Evolutionary conservation across 768 basidiomycete genomes (phyloP).

Genomic region (Lactarius quietus): DNA sequence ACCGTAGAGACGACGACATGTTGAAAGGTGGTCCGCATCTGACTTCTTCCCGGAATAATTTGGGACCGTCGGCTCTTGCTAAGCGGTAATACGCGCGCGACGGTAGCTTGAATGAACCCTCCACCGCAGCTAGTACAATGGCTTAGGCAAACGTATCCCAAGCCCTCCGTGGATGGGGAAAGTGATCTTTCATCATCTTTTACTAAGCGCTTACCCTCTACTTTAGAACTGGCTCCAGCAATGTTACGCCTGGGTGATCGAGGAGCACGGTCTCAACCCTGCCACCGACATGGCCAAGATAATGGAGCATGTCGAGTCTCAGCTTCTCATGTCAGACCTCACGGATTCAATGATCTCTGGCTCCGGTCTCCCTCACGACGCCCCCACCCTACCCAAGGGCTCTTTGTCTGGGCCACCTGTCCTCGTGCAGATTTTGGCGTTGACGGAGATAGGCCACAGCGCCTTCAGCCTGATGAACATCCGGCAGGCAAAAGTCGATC

Average conservation of each 20-base stretch:
- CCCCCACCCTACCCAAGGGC: conserved; percentile 37
- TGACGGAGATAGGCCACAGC: conserved; percentile 84
- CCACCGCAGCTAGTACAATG: conserved; percentile 44
- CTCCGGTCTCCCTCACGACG: conserved; percentile 59
- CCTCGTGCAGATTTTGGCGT: conserved; percentile 68
- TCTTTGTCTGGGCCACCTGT: conserved; percentile 46
- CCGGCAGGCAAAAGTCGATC: conserved; percentile 57
- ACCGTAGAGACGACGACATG: conserved; percentile 6
- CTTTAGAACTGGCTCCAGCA: conserved; percentile 70
- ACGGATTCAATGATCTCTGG: conserved; percentile 64
- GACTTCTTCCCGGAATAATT: neutral
- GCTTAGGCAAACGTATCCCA: conserved; percentile 53
- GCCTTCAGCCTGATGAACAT: conserved; percentile 77
- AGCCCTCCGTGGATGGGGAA: conserved; percentile 62
- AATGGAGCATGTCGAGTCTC: conserved; percentile 52
- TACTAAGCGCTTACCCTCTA: neutral
- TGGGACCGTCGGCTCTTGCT: neutral
- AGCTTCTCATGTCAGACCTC: conserved; percentile 71
- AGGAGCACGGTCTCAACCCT: conserved; percentile 46
- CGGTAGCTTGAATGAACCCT: conserved; percentile 29
- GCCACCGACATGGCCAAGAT: conserved; percentile 48
- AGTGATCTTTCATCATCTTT: conserved; percentile 24
- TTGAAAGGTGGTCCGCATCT: neutral
- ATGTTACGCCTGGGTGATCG: conserved; percentile 63
- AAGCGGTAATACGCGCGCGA: neutral